phyloP scores from a whole-genome alignment of 2,329 filamentous ascomycete genomes.

The Pyrenophora graminea region DNA sequence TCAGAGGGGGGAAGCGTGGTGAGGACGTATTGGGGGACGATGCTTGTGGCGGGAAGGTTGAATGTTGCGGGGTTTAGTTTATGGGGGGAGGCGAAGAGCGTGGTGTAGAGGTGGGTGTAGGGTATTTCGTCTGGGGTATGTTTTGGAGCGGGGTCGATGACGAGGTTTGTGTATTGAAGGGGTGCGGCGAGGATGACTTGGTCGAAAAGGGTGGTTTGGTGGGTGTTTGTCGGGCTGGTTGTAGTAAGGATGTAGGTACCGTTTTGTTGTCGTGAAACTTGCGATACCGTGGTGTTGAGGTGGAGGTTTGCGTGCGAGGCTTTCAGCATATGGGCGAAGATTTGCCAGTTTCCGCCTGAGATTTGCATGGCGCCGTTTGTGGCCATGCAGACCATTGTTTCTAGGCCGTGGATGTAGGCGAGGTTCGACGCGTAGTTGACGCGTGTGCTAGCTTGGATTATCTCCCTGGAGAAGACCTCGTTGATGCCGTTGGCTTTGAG shows the following conservation, averaged over 20 bases:
- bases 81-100: constrained; percentile 79
- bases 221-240: constrained; percentile 9
- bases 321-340: constrained; percentile 82
- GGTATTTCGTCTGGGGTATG: constrained; percentile 75
- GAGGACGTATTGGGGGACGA: constrained; percentile 74
- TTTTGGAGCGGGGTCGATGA: constrained; percentile 48
- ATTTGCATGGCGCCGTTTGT: constrained; percentile 81
- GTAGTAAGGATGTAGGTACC: constrained; percentile 51
- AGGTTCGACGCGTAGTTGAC: constrained; percentile 96
- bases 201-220: constrained; percentile 62
- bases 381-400: constrained; percentile 90
- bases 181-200: constrained; percentile 82
- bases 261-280: constrained; percentile 53
- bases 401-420: constrained; percentile 81
- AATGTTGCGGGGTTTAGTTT: constrained; percentile 75
- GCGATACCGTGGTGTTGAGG: constrained; percentile 70
- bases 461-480: constrained; percentile 71
- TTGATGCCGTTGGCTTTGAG: constrained; percentile 70
- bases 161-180: constrained; percentile 77
- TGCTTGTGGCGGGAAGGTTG: constrained; percentile 60
- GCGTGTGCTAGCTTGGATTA: constrained; percentile 84
- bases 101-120: constrained; percentile 86
- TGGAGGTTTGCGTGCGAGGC: constrained; percentile 63
- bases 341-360: constrained; percentile 87
- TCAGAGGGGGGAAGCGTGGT: constrained; percentile 75